phyloP scores from a whole-genome alignment of 257 asterid species.

The Salvia miltiorrhiza region DNA sequence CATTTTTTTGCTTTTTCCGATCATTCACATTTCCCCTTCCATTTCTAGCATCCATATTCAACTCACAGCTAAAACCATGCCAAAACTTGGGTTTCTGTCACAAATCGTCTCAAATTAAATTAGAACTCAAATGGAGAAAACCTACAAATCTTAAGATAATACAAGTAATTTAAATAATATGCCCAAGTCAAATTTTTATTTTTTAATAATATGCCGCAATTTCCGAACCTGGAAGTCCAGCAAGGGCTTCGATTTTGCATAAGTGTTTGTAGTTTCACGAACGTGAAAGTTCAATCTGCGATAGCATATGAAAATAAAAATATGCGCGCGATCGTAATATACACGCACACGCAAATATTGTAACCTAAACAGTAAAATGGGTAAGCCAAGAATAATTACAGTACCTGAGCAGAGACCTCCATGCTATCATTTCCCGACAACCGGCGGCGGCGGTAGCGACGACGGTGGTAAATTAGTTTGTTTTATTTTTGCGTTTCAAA shows the following conservation, averaged over 20 bases:
- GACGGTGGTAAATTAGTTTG: too few species aligned
- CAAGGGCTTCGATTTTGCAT: constrained; percentile 27
- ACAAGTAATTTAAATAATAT: too few species aligned
- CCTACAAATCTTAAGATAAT: too few species aligned
- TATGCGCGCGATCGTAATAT: background rate
- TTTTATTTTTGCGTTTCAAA: background rate
- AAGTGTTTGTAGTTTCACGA: constrained; percentile 23
- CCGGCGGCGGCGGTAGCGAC: constrained; percentile 21
- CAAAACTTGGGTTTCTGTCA: constrained; percentile 30
- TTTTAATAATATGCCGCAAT: background rate
- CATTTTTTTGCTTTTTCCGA: constrained; percentile 27
- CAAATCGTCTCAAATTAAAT: constrained; percentile 5
- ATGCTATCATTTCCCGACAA: constrained; percentile 33
- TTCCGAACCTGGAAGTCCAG: constrained; percentile 37
- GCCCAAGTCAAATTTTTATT: too few species aligned
- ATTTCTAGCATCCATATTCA: constrained; percentile 33
- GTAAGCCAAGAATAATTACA: background rate
- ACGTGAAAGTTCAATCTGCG: constrained; percentile 38
- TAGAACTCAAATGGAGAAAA: background rate
- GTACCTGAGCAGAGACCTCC: constrained; percentile 42
- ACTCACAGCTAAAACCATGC: constrained; percentile 33
- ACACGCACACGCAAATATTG: background rate
- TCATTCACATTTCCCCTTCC: constrained; percentile 25
- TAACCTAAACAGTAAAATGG: background rate
- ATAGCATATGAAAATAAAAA: background rate